Evolutionary conservation across 1,284 basidiomycete species (phyloP), one percentile per base, ranked within the genome.

Genomic region (Malassezia furfur): DNA sequence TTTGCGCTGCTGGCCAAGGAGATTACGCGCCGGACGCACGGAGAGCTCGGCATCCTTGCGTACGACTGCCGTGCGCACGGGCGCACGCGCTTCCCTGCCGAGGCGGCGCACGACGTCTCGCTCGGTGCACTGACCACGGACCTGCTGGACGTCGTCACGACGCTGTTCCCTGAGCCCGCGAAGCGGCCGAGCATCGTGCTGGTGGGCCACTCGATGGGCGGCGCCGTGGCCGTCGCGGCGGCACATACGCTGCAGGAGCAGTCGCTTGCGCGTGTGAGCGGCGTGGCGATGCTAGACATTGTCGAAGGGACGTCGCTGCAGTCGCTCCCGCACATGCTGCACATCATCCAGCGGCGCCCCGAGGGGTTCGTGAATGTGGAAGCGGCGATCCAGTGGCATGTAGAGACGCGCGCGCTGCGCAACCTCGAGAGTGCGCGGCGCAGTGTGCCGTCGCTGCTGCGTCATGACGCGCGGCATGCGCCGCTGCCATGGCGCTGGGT

Each of bases 221-320:
- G 76, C 8, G 50, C 62, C 0, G 59, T 68, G 0, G 67, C 65
- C 12, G 63, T 65, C 2, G 58, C 67, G 11, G 62, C 67, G 1
- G 61, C 62, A 4, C 62, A 67, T 31, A 57, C 58, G 8, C 56
- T 74, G 0, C 52, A 58, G 4, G 41, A 48, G 11, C 48, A 53
- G 14, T 43, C 52, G 17, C 54, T 61, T 21, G 52, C 49, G 8
- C 54, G 51, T 1, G 79, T 96, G 0, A 80, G 82, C 0, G 93
- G 94, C 0, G 85, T 96, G 1, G 82, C 83, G 0, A 90, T 96
- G 1, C 78, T 99, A 1, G 94, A 98, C 66, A 90, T 96, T 7
- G 94, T 99, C 0, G 93, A 99, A 80, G 93, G 91, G 7, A 89
- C 89, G n/a, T 91, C 94, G 0, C 79, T 96, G 35, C 90, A 93